Percentiles rank a stretch among this genome's conserved stretches.
These are phyloP conservation scores for Margaritispora aquatica DNA, from an alignment of 495 filamentous ascomycete species.

Conservation along the genomic window DNA sequence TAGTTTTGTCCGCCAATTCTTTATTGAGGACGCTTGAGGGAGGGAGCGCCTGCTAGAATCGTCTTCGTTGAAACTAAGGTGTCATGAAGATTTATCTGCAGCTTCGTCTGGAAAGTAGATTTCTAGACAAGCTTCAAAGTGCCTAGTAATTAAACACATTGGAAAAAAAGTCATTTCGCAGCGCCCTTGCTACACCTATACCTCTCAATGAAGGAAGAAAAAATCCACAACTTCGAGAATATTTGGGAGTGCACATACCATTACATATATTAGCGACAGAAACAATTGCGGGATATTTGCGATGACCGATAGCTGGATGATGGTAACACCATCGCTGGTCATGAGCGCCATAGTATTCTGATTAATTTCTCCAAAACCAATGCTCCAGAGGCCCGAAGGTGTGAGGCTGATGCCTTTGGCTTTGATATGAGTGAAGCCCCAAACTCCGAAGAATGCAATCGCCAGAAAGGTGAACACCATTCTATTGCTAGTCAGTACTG, in stretches of 20 bases:
- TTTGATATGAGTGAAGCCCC: conserved; percentile 8
- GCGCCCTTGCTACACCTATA: not conserved
- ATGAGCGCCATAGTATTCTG: conserved; percentile 3
- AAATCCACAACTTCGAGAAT: too few species aligned
- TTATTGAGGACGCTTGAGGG: too few species aligned
- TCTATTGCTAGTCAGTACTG: not conserved
- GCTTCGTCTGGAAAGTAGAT: not conserved
- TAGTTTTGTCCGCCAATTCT: not conserved
- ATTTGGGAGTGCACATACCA: not conserved
- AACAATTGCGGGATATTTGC: conserved; percentile 7
- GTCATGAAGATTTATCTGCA: too few species aligned
- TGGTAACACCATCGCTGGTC: not conserved
- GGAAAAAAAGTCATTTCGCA: too few species aligned
- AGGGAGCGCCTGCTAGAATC: too few species aligned
- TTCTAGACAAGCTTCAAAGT: not conserved
- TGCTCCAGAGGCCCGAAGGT: conserved; percentile 3
- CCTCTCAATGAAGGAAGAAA: not conserved
- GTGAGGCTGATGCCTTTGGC: conserved; percentile 2
- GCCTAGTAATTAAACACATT: not conserved
- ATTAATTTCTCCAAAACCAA: conserved; percentile 3
- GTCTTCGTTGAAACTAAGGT: too few species aligned
- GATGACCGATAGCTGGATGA: not conserved
- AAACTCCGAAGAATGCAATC: conserved; percentile 4
- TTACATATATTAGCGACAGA: conserved; percentile 2
- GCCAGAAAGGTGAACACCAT: not conserved